Evolutionary conservation across 768 basidiomycete species (phyloP).

Genomic region (Lactarius hatsudake): DNA sequence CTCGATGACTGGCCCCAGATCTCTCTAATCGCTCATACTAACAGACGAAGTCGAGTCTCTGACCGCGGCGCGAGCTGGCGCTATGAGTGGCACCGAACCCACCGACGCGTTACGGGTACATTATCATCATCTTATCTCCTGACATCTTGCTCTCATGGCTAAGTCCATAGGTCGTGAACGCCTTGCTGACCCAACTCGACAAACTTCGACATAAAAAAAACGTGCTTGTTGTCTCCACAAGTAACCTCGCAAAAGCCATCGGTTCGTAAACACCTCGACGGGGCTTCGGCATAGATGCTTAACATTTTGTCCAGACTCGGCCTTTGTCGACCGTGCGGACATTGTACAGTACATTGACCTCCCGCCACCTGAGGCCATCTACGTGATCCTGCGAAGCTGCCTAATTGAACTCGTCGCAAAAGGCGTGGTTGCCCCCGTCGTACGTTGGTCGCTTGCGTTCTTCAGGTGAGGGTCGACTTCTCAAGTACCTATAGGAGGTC

Average conservation of each 20-base stretch:
- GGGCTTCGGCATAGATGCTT: constrained; percentile 1
- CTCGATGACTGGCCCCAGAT: neutral
- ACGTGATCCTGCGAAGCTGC: constrained; percentile 85
- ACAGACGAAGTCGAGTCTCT: constrained; percentile 95
- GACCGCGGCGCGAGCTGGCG: constrained; percentile 91
- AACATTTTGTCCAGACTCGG: constrained; percentile 60
- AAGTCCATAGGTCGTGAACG: constrained; percentile 83
- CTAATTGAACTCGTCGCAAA: constrained; percentile 74
- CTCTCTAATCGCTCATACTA: neutral
- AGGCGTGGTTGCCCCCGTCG: constrained; percentile 63
- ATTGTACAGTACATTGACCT: constrained; percentile 93
- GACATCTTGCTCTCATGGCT: neutral
- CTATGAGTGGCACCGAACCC: constrained; percentile 94
- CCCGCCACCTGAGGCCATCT: constrained; percentile 88
- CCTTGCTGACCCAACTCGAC: constrained; percentile 93
- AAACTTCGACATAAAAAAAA: constrained; percentile 92
- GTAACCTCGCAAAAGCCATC: constrained; percentile 92
- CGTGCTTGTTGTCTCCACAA: constrained; percentile 93
- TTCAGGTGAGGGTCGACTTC: neutral
- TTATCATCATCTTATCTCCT: constrained; percentile 1
- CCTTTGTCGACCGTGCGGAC: constrained; percentile 96
- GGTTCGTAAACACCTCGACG: constrained; percentile 45
- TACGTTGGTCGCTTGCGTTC: constrained; percentile 37
- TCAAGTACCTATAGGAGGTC: constrained; percentile 46
- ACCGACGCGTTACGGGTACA: constrained; percentile 87